Evolutionary conservation across 2,329 filamentous ascomycete species (phyloP), one percentile per base, ranked within the genome.

Genomic region (Coleophoma crateriformis): DNA sequence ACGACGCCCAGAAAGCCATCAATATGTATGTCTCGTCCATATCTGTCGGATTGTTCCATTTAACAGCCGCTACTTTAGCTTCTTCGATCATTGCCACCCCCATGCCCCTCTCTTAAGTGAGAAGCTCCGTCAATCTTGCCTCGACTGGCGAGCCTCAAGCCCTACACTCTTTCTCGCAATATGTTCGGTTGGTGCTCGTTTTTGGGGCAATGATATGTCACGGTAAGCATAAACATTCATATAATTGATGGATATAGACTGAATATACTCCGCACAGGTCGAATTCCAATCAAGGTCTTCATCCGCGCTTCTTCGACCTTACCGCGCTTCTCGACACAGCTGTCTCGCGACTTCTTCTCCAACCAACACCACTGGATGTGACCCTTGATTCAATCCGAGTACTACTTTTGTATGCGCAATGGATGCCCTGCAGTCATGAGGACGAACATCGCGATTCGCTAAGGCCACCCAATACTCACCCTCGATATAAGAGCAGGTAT

Each of bases 401-500:
- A 7, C 51, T 59, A 33, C 53, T 59, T 27, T 46, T 59, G n/a
- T 59, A 59, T 37, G 55, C 55, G 6, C 57, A 59, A 38, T 59
- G 57, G 57, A 59, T 59, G 57, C 57, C 57, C 8, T 39, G 37
- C 19, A 38, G 58, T 47, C 38, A 54, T 33, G 19, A 46, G 46
- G 41, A 51, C 10, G 37, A 39, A 2, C 7, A 8, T 39, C 7
- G 52, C 13, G 50, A 51, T 34, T 47, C 49, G 57, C 3, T 19
- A 8, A 39, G 14, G 11, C 8, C 37, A 39, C 12, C 14, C n/a
- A 39, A 39, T 39, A 11, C 11, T n/a, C 37, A n/a, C 37, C 37
- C n/a, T n/a, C 37, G 19, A 19, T 19, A n/a, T n/a, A 39, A 39
- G 13, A 39, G 37, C 19, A n/a, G 37, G 13, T 39, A 59, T 33